Base-by-base conservation (phyloP, 345 rosid genomes). In the Hibiscus mutabilis region DNA sequence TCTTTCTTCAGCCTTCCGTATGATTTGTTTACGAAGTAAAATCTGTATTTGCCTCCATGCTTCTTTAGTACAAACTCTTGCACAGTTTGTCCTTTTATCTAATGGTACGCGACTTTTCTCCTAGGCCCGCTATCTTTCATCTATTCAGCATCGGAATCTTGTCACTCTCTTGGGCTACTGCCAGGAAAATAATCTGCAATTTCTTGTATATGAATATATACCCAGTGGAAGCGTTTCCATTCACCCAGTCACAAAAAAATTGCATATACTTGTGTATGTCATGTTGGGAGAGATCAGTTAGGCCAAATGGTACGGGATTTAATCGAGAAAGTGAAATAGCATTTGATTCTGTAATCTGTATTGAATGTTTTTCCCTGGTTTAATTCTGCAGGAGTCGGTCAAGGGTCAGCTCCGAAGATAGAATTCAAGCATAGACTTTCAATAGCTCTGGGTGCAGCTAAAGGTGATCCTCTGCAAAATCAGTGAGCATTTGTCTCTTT, bases 151-250 rank as follows among this genome's bases (percentile, higher is more conserved):
- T 66, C 89, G 88, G 72, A 90, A 90, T 77, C 87, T 91, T 59
- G 99, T 95, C 42, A 82, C 89, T 64, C 91, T 95, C 8, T 79
- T 95, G 81, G 99, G 99, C 57, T 95, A 83, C 82, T 91, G 97
- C 74, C 97, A 95, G 83, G 95, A 90, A 78, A 86, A 86, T 74
- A 82, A 85, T 81, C 82, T 77, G 5, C 99, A 95, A 77, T 83
- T 85, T 79, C 96, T 95, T 59, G 77, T 95, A 68, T 87, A 90
- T 12, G 99, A 91, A 80, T 91, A 95, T 75, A 74, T 92, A 83
- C 97, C 97, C 58, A 90, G 87, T 78, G 99, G 99, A 67, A 95
- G 99, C 60, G 94, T 95, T 84, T 95, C 99, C 81, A 82, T 89
- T 84, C 97, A 95, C 84, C 89, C 85, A 60, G 61, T 60, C 25